phyloP scores from a whole-genome alignment of 352 stramenopile genomes.

The Globisporangium spiculum region DNA sequence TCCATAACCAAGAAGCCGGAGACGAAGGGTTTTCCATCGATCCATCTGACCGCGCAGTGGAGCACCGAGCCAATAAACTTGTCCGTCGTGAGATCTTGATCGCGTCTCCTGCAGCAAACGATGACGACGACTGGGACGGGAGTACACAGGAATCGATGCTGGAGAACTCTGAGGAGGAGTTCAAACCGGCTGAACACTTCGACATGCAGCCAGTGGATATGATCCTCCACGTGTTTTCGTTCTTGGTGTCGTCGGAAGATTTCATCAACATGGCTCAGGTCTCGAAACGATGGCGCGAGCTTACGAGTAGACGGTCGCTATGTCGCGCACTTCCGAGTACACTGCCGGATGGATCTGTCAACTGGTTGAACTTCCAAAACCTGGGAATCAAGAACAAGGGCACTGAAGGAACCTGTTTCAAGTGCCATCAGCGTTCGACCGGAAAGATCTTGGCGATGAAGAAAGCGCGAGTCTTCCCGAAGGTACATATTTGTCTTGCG shows the following conservation, averaged over 20 bases:
- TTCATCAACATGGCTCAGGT: constrained; percentile 71
- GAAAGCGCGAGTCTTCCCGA: constrained; percentile 84
- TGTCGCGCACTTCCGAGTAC: constrained; percentile 68
- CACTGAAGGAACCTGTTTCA: constrained; percentile 86
- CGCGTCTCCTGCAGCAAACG: constrained; percentile 67
- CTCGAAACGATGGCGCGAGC: constrained; percentile 75
- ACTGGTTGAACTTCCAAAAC: constrained; percentile 88
- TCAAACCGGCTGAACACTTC: constrained; percentile 65
- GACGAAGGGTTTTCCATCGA: constrained; percentile 86
- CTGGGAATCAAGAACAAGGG: constrained; percentile 89
- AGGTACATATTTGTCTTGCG: constrained; percentile 32
- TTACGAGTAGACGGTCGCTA: constrained; percentile 67
- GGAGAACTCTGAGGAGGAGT: constrained; percentile 29
- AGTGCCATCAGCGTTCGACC: constrained; percentile 80
- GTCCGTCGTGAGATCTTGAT: constrained; percentile 85
- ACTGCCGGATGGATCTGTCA: constrained; percentile 70
- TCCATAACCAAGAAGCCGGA: constrained; percentile 74
- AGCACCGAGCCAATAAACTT: constrained; percentile 81
- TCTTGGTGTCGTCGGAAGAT: constrained; percentile 73
- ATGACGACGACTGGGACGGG: constrained; percentile 76
- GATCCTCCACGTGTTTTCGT: constrained; percentile 86
- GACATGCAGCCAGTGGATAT: constrained; percentile 86
- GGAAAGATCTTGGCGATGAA: constrained; percentile 89
- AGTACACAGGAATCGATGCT: constrained; percentile 31
- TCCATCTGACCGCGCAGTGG: constrained; percentile 75